Percentiles rank a stretch among this genome's conserved stretches.
phyloP scores from a whole-genome alignment of 1,139 yeast genomes.

The Sugiyamaella pinicola region DNA sequence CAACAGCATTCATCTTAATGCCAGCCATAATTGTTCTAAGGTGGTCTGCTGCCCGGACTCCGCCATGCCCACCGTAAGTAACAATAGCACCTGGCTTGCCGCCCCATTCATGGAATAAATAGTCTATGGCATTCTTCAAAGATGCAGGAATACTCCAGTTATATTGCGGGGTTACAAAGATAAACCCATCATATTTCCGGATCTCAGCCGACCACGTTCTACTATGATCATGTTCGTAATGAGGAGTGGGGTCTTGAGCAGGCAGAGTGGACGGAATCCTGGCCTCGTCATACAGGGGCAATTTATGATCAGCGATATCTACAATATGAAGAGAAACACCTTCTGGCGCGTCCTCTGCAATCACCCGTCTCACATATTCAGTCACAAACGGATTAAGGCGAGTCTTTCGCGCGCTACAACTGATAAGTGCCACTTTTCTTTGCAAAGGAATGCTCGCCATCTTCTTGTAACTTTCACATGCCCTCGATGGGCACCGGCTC shows the following conservation, averaged over 20 bases:
- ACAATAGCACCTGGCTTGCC: constrained; percentile 40
- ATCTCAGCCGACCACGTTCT: constrained; percentile 22
- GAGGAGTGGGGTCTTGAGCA: constrained; percentile 18
- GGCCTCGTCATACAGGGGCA: constrained; percentile 26
- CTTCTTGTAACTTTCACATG: too few relatives aligned
- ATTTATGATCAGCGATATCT: constrained; percentile 22
- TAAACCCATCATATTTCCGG: constrained; percentile 29
- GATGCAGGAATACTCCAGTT: constrained; percentile 42
- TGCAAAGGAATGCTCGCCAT: too few relatives aligned
- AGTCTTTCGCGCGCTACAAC: constrained; percentile 20
- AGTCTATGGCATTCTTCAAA: constrained; percentile 43
- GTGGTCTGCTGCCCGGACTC: constrained; percentile 44
- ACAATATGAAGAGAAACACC: constrained; percentile 11
- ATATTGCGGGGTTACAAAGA: constrained; percentile 44
- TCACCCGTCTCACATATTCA: constrained; percentile 13
- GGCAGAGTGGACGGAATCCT: constrained; percentile 20
- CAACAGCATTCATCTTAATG: not conserved
- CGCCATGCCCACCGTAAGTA: constrained; percentile 41
- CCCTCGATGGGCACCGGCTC: too few relatives aligned
- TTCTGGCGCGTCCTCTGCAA: constrained; percentile 7
- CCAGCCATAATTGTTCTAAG: constrained; percentile 15
- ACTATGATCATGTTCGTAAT: constrained; percentile 23
- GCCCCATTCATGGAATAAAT: constrained; percentile 40
- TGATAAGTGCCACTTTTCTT: constrained; percentile 21
- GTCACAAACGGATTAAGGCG: constrained; percentile 19